These are phyloP conservation scores for Cucurbita ficifolia DNA, from an alignment of 306 rosid genomes.

Conservation along the genomic window DNA sequence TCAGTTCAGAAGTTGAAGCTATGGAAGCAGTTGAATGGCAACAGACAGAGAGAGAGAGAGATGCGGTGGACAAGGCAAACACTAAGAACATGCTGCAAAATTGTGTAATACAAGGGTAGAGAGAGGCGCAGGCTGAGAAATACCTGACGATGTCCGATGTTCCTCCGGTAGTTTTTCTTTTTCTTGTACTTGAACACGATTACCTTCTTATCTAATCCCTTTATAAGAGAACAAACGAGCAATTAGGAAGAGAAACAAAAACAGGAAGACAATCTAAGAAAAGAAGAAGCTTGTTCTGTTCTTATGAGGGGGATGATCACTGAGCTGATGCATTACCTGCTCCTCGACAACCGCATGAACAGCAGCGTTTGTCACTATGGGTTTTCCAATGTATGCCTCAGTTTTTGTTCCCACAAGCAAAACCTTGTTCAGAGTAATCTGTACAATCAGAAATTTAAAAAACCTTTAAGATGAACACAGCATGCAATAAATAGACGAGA, in stretches of 20 bases:
- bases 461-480: neutral
- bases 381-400: constrained; percentile 68
- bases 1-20: neutral
- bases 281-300: neutral
- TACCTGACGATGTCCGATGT: constrained; percentile 93
- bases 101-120: neutral
- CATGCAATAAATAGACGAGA: neutral
- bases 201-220: constrained; percentile 68
- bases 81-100: neutral
- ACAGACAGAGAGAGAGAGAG: neutral
- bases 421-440: constrained; percentile 80
- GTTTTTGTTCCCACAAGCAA: constrained; percentile 83
- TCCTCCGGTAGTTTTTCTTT: constrained; percentile 83
- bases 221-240: constrained; percentile 7
- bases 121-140: neutral
- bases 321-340: constrained; percentile 35
- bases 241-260: neutral
- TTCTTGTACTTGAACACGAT: constrained; percentile 80
- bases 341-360: constrained; percentile 96
- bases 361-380: constrained; percentile 88
- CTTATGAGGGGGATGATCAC: neutral
- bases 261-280: neutral
- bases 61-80: neutral
- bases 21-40: neutral
- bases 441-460: constrained; percentile 14